Evolutionary conservation across 2,329 filamentous ascomycete species (phyloP).

Genomic region (Sporothrix mexicana): DNA sequence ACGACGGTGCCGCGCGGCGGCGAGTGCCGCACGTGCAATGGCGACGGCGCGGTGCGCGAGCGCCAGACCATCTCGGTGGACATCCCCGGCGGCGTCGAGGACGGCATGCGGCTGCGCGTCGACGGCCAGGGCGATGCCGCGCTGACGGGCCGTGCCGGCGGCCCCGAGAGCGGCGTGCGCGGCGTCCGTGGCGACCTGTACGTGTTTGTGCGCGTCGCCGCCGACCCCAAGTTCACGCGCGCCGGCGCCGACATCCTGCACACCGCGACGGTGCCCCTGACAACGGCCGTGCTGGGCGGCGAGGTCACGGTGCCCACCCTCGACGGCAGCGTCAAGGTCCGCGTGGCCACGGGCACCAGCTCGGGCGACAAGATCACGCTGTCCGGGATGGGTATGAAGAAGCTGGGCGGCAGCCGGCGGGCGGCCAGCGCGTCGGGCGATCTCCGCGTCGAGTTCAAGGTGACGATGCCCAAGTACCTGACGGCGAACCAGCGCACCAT

Average conservation of each 20-base stretch:
- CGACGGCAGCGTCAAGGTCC: conserved; percentile 87
- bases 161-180: conserved; percentile 54
- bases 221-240: conserved; percentile 87
- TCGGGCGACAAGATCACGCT: conserved; percentile 92
- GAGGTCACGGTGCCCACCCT: conserved; percentile 89
- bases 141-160: conserved; percentile 69
- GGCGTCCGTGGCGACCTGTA: conserved; percentile 86
- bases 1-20: conserved; percentile 76
- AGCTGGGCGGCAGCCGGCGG: conserved; percentile 69
- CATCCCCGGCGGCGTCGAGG: conserved; percentile 93
- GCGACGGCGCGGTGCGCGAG: conserved; percentile 83
- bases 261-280: conserved; percentile 88
- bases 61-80: conserved; percentile 84
- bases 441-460: conserved; percentile 90
- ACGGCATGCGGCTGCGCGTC: conserved; percentile 90
- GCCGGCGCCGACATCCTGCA: conserved; percentile 89
- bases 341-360: conserved; percentile 86
- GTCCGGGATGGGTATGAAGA: conserved; percentile 91
- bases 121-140: conserved; percentile 87
- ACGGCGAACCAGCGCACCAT: conserved; percentile 90
- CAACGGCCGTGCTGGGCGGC: conserved; percentile 89
- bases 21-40: conserved; percentile 79
- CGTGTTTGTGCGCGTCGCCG: conserved; percentile 85
- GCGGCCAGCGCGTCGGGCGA: conserved; percentile 74
- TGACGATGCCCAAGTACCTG: conserved; percentile 93